Evolutionary conservation across 2,329 filamentous ascomycete genomes (phyloP), one percentile per base, ranked within the genome.

Genomic region (Aspergillus pseudonomiae): DNA sequence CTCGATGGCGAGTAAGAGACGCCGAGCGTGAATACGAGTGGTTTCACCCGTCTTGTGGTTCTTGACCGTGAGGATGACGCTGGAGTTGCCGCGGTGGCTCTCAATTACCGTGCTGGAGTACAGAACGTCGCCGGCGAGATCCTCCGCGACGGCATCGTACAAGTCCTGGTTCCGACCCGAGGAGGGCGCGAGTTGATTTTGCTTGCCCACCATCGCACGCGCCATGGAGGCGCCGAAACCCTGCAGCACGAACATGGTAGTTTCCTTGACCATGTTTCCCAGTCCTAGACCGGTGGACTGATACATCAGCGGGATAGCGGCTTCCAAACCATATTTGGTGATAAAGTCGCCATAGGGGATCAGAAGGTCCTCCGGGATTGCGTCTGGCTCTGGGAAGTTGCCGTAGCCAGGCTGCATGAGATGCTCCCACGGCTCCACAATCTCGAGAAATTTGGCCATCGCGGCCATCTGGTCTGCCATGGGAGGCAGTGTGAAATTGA

Each of bases 121-220:
- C 3, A 81, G 67, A 0, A 82, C 76, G 39, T 81, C 78, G 2
- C 72, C 63, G n/a, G 75, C 77, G 0, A 83, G 71, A 30, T 76
- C 70, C 0, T 67, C 48, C 2, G 74, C 74, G 43, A 81, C 74
- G 14, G 73, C 73, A 59, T 81, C 78, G 65, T 82, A 83, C 5
- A 83, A 68, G 10, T 63, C 70, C 53, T 81, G 78, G 63, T 79
- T 78, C 65, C 81, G 81, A 56, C 67, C 67, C 7, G 64, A 63
- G 1, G 62, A 45, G 73, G 69, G 4, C 75, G 75, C 16, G 74
- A 73, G 60, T 73, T 77, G 14, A 70, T 67, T 28, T 69, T 67
- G 48, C 64, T 65, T n/a, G 45, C 62, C 78, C 26, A 74, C 68
- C 26, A 82, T 70, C 1, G 71, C 74, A 26, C 75, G 73, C 3